These are phyloP conservation scores for Leavenworthia alabamica DNA, from an alignment of 345 rosid species.

Conservation along the genomic window DNA sequence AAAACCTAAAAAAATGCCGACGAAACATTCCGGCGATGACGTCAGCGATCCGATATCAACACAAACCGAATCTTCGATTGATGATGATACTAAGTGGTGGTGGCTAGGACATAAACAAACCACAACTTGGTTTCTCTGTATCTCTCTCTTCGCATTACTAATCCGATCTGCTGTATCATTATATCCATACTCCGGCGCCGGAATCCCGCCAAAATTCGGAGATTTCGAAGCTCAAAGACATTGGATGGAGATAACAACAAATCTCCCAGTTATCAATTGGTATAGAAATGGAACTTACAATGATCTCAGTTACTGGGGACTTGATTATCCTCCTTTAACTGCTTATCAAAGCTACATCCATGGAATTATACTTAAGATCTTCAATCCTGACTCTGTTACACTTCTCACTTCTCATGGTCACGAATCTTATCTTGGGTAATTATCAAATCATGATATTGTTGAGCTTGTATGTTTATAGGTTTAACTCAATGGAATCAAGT, in stretches of 20 bases:
- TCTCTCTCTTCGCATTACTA: slow-evolving; percentile 58
- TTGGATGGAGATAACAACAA: slow-evolving; percentile 97
- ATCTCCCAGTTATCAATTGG: slow-evolving; percentile 65
- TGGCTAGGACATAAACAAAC: slow-evolving; percentile 44
- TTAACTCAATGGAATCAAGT: neutral
- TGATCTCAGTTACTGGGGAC: slow-evolving; percentile 88
- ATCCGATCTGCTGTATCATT: slow-evolving; percentile 64
- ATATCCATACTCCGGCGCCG: slow-evolving; percentile 81
- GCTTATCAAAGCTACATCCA: slow-evolving; percentile 91
- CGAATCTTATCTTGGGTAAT: slow-evolving; percentile 77
- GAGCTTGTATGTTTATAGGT: neutral
- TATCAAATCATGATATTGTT: neutral
- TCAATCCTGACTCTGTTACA: slow-evolving; percentile 61
- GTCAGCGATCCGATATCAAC: neutral
- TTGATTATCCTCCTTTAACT: slow-evolving; percentile 95
- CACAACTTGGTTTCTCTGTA: slow-evolving; percentile 39
- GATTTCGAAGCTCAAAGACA: slow-evolving; percentile 96
- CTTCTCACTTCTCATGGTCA: slow-evolving; percentile 66
- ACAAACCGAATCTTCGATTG: neutral
- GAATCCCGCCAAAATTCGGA: slow-evolving; percentile 70
- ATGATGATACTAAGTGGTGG: slow-evolving; percentile 38
- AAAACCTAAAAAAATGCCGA: slow-evolving; percentile 11
- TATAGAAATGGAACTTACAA: slow-evolving; percentile 59
- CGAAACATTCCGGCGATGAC: slow-evolving; percentile 20
- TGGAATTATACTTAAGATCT: slow-evolving; percentile 54